Evolutionary conservation across 768 basidiomycete genomes (phyloP).

Genomic region (Psilocybe cubensis): DNA sequence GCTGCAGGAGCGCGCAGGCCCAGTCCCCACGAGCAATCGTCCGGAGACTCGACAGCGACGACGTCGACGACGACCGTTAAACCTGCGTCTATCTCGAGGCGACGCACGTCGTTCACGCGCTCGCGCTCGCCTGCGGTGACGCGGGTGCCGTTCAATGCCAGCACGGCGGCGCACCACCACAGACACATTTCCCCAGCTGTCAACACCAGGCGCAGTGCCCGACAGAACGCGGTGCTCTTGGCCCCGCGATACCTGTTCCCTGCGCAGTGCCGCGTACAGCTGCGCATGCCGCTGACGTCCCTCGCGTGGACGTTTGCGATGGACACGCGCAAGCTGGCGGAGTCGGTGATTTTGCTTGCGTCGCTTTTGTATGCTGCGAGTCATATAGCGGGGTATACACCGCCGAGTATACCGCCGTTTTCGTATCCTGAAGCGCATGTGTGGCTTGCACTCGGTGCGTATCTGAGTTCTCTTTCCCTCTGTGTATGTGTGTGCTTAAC

Average conservation of each 20-base stretch:
- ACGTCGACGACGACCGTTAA: slow-evolving; percentile 31
- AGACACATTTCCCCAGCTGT: slow-evolving; percentile 47
- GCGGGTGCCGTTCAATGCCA: slow-evolving; percentile 34
- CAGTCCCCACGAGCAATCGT: slow-evolving; percentile 39
- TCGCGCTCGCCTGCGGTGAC: slow-evolving; percentile 66
- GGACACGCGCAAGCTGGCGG: slow-evolving; percentile 64
- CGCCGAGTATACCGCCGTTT: slow-evolving; percentile 27
- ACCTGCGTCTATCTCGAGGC: slow-evolving; percentile 25
- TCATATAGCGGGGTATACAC: slow-evolving; percentile 43
- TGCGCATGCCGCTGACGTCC: slow-evolving; percentile 46
- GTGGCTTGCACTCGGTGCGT: slow-evolving; percentile 56
- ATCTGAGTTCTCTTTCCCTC: slow-evolving; percentile 8
- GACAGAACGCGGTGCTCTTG: slow-evolving; percentile 36
- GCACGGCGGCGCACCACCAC: slow-evolving; percentile 31
- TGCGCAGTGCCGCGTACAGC: slow-evolving; percentile 47
- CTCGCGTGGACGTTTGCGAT: slow-evolving; percentile 53
- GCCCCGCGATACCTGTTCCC: slow-evolving; percentile 42
- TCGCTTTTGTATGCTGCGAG: slow-evolving; percentile 61
- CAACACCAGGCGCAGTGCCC: slow-evolving; percentile 40
- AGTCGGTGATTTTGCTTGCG: slow-evolving; percentile 65
- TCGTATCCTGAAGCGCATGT: slow-evolving; percentile 31
- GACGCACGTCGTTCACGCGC: slow-evolving; percentile 62
- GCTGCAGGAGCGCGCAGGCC: slow-evolving; percentile 30
- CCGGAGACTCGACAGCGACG: slow-evolving; percentile 43
- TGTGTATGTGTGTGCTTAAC: too few species aligned